phyloP scores from a whole-genome alignment of 495 filamentous ascomycete genomes.

The Penicillium parvum region DNA sequence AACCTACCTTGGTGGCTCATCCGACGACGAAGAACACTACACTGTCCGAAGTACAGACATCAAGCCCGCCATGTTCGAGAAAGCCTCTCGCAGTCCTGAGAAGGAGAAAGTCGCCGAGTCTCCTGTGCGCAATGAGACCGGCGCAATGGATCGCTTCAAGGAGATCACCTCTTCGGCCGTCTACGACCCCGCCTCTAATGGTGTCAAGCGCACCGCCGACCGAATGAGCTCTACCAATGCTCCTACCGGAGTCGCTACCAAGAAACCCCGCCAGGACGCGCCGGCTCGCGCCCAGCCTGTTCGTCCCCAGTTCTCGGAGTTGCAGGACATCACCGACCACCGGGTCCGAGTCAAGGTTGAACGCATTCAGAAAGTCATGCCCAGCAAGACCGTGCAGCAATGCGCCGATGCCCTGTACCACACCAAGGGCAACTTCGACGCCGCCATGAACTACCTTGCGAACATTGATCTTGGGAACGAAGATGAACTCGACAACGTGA shows the following conservation, averaged over 20 bases:
- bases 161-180: constrained; percentile 45
- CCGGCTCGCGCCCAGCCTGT: constrained; percentile 55
- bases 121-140: constrained; percentile 22
- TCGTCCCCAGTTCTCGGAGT: constrained; percentile 24
- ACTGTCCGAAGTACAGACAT: constrained; percentile 55
- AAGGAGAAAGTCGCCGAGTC: constrained; percentile 40
- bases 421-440: constrained; percentile 53
- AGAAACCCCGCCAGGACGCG: constrained; percentile 43
- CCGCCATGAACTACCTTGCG: constrained; percentile 52
- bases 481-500: constrained; percentile 1
- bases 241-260: constrained; percentile 36
- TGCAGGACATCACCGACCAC: constrained; percentile 54
- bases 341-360: constrained; percentile 51
- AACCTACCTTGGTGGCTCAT: constrained; percentile 52
- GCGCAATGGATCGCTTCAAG: constrained; percentile 38
- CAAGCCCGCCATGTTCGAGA: constrained; percentile 61
- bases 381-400: constrained; percentile 42
- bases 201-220: constrained; percentile 42
- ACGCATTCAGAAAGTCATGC: constrained; percentile 51
- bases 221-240: constrained; percentile 39
- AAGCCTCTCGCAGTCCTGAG: constrained; percentile 31
- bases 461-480: constrained; percentile 14
- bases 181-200: constrained; percentile 36
- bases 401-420: constrained; percentile 50
- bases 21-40: constrained; percentile 49